phyloP scores from a whole-genome alignment of 495 filamentous ascomycete species.

The Daldinia childiae region DNA sequence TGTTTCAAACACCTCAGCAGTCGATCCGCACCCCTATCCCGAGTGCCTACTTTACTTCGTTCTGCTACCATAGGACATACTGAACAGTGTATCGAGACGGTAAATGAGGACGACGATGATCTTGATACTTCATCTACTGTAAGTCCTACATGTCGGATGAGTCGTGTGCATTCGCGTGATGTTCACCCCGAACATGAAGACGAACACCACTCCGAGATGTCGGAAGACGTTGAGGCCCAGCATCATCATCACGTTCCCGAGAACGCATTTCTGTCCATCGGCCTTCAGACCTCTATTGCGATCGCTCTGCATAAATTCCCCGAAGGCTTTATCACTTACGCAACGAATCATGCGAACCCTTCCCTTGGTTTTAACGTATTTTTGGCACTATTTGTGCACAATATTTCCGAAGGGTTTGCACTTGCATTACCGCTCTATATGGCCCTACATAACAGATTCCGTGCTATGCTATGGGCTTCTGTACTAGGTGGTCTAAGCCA shows the following conservation, averaged over 20 bases:
- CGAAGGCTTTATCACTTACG: constrained; percentile 98
- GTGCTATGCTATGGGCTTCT: constrained; percentile 85
- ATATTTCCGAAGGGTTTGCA: constrained; percentile 95
- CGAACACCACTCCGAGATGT: constrained; percentile 45
- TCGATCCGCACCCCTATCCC: constrained; percentile 39
- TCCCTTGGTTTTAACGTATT: constrained; percentile 89
- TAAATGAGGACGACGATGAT: constrained; percentile 44
- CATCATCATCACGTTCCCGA: constrained; percentile 97
- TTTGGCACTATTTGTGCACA: constrained; percentile 95
- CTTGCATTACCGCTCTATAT: constrained; percentile 92
- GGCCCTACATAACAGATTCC: constrained; percentile 75
- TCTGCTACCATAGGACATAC: constrained; percentile 32
- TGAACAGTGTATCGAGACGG: constrained; percentile 31
- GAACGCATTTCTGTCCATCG: constrained; percentile 92
- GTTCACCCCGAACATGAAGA: constrained; percentile 37
- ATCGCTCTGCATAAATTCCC: constrained; percentile 97
- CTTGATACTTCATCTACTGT: constrained; percentile 26
- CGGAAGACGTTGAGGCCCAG: constrained; percentile 57
- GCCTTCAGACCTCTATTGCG: constrained; percentile 90
- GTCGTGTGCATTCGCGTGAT: constrained; percentile 46
- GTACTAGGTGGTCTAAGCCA: constrained; percentile 87
- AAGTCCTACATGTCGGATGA: constrained; percentile 43
- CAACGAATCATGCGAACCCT: constrained; percentile 95
- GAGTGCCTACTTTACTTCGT: constrained; percentile 42
- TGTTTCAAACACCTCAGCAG: constrained; percentile 69